phyloP scores from a whole-genome alignment of 805 yeast genomes.

The Suhomyces sp. region DNA sequence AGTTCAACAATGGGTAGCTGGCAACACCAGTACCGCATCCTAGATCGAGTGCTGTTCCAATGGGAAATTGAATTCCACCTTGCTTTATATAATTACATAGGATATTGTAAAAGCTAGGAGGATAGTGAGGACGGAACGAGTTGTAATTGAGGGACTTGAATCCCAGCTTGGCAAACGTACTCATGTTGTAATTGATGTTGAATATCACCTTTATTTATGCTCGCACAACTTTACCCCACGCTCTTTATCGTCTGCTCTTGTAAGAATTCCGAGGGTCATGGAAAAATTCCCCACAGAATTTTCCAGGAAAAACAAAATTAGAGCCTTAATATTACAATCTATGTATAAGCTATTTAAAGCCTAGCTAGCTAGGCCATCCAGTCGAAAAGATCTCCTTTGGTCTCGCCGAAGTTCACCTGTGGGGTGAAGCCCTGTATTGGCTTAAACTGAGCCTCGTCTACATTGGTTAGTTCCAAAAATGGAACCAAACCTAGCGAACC shows the following conservation, averaged over 20 bases:
- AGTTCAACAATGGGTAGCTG: constrained; percentile 40
- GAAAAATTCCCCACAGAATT: background rate
- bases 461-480: constrained; percentile 44
- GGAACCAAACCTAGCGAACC: constrained; percentile 77
- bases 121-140: constrained; percentile 43
- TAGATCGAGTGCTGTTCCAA: constrained; percentile 32
- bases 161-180: constrained; percentile 31
- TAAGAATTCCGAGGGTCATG: background rate
- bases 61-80: constrained; percentile 12
- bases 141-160: constrained; percentile 34
- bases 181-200: constrained; percentile 18
- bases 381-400: background rate
- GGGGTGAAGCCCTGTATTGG: background rate
- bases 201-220: background rate
- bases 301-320: background rate
- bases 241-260: background rate
- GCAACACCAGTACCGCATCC: constrained; percentile 60
- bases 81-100: constrained; percentile 25
- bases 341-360: background rate
- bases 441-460: background rate
- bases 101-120: constrained; percentile 33
- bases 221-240: background rate
- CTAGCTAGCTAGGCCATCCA: background rate
- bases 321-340: background rate
- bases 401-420: background rate